Evolutionary conservation across 371 early-diverging fungal genomes (phyloP), one percentile per base, ranked within the genome.

Genomic region (Aphelidium insulamus): DNA sequence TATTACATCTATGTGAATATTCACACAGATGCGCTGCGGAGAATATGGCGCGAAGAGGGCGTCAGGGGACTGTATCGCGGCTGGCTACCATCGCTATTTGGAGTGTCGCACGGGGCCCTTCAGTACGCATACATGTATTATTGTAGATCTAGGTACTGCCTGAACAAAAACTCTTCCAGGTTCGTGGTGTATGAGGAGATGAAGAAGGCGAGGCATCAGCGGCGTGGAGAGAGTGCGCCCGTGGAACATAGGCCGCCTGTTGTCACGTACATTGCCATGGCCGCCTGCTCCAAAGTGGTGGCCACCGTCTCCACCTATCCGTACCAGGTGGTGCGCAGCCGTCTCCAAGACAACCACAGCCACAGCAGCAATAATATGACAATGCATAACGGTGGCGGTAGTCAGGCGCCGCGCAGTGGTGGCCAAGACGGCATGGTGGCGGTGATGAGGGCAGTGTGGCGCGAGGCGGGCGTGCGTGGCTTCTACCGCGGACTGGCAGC

Each of bases 171-270:
- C n/a, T n/a, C n/a, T n/a, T n/a, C n/a, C n/a, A n/a, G n/a, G n/a
- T 94, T 94, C 49, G 77, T 86, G 80, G 84, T 76, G 0, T 94
- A 94, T 49, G 91, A 90, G 41, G 80, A 86, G 38, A 62, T 91
- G 71, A 91, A 88, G 48, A 64, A 64, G 41, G n/a, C n/a, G n/a
- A n/a, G n/a, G n/a, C n/a, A n/a, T n/a, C n/a, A n/a, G n/a, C n/a
- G n/a, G n/a, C n/a, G n/a, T n/a, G n/a, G n/a, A n/a, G n/a, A n/a
- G n/a, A n/a, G n/a, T n/a, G n/a, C n/a, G n/a, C n/a, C n/a, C n/a
- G n/a, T n/a, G n/a, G n/a, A n/a, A n/a, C n/a, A n/a, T n/a, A n/a
- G n/a, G n/a, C n/a, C n/a, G n/a, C n/a, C n/a, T n/a, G n/a, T n/a
- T 14, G 29, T 61, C 1, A 88, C 90, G 36, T 77, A 83, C 48